Base-by-base conservation (phyloP, 2,329 filamentous ascomycete genomes). In the Achaetomium macrosporum region DNA sequence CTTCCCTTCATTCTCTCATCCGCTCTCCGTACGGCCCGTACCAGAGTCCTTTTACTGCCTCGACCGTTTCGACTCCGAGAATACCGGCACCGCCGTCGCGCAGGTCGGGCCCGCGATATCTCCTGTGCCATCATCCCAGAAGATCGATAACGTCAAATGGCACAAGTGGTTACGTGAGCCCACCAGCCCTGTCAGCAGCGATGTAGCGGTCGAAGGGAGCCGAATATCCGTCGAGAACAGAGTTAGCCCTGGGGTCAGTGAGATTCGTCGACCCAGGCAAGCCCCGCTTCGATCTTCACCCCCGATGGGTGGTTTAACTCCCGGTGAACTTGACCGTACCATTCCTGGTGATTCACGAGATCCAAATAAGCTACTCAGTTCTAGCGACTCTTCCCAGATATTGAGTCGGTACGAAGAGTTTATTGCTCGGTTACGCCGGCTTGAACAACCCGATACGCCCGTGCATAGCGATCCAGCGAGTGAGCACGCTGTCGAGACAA, bases 71-170 rank as follows among this genome's bases (percentile, higher is more conserved):
- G 57, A 57, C 30, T 61, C 58, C 9, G 58, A 60, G 13, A 49
- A 55, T 15, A 60, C 55, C 10, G 58, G 53, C 16, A 68, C 63
- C 29, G 59, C 49, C 9, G 20, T 61, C 9, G 66, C 63, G 11
- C 62, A 60, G 35, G 51, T 64, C 47, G 64, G 64, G 16, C 43
- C 42, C 12, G 46, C 31, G 6, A 35, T 35, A 3, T 56, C 60
- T 0, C 46, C 55, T 0, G 44, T 65, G 2, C 51, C 61, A 7
- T n/a, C 51, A 4, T 62, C 62, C 9, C 55, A 62, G 36, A 54
- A 54, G 33, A 48, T 49, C n/a, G 56, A 63, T 25, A 66, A 66
- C 25, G 42, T 48, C n/a, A 50, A n/a, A 8, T 67, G 64, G 63
- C 60, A 53, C 29, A 48, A 19, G 0, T 65, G 61, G 45, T 53